Conservation (phyloP, 345 rosid species). For the Linum tenue region DNA sequence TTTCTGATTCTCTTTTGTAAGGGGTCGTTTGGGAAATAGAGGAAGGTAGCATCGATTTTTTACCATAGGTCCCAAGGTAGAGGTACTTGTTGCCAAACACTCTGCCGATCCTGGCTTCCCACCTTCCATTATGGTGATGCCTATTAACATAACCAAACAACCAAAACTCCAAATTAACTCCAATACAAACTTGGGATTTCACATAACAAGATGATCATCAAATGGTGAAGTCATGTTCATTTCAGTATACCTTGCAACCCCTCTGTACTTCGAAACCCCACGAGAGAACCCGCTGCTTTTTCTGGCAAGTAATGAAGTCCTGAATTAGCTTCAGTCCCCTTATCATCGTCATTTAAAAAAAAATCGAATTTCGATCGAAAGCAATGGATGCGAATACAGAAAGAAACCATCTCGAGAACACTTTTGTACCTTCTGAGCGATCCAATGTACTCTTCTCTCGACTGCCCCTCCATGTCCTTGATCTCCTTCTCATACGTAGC, state of each 20-base stretch:
- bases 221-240: background rate
- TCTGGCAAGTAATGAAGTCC: conserved; percentile 28
- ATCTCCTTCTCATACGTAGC: conserved; percentile 48
- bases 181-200: background rate
- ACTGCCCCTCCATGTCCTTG: conserved; percentile 67
- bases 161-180: background rate
- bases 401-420: background rate
- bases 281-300: conserved; percentile 97
- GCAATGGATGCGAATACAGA: background rate
- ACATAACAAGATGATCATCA: background rate
- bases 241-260: conserved; percentile 68
- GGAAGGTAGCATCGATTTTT: background rate
- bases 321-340: background rate
- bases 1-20: background rate
- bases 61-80: conserved; percentile 69
- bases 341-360: no score
- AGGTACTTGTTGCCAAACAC: conserved; percentile 76
- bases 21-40: conserved; percentile 1
- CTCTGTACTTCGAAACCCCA: conserved; percentile 90
- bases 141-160: conserved; percentile 17
- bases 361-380: no score
- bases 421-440: conserved; percentile 62
- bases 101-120: conserved; percentile 73
- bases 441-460: conserved; percentile 83
- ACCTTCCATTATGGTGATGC: conserved; percentile 75